Percentiles rank a stretch among this genome's conserved stretches.
Evolutionary conservation across 352 stramenopile genomes (phyloP).

Genomic region (Globisporangium viniferum): DNA sequence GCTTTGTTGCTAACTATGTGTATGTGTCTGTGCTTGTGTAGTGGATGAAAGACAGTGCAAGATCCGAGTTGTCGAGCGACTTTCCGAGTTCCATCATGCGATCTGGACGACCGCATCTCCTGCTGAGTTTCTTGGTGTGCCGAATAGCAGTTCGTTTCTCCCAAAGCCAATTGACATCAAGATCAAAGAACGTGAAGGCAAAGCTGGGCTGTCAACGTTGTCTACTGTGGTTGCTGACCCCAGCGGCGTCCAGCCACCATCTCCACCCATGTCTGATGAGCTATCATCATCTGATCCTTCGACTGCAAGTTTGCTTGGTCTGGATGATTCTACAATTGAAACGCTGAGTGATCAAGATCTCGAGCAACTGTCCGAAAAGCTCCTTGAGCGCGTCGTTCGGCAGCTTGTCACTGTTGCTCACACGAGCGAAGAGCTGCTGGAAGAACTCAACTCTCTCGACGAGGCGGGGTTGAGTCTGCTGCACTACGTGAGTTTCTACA

Average conservation of each 20-base stretch:
- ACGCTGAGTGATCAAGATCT: conserved; percentile 75
- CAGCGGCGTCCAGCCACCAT: background rate
- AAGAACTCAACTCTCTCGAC: conserved; percentile 87
- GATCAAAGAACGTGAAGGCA: background rate
- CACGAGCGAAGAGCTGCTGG: conserved; percentile 74
- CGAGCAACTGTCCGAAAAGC: conserved; percentile 69
- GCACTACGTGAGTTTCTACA: conserved; percentile 91
- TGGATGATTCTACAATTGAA: conserved; percentile 76
- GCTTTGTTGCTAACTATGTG: background rate
- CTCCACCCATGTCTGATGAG: conserved; percentile 6
- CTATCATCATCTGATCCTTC: background rate
- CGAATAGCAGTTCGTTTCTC: conserved; percentile 4
- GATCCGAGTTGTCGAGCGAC: conserved; percentile 80
- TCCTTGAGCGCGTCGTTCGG: conserved; percentile 81
- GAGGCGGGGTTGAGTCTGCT: conserved; percentile 83
- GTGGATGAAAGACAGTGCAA: conserved; percentile 87
- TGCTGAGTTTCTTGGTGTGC: conserved; percentile 8
- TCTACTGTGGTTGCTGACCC: background rate
- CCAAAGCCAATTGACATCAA: background rate
- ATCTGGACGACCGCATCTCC: conserved; percentile 54
- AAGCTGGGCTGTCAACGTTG: background rate
- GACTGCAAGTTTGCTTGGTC: conserved; percentile 6
- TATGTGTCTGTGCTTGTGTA: conserved; percentile 23
- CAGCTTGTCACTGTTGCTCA: conserved; percentile 79
- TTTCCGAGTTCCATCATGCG: conserved; percentile 79